Conservation (phyloP, 768 basidiomycete genomes). For the Tylopilus balloui region DNA sequence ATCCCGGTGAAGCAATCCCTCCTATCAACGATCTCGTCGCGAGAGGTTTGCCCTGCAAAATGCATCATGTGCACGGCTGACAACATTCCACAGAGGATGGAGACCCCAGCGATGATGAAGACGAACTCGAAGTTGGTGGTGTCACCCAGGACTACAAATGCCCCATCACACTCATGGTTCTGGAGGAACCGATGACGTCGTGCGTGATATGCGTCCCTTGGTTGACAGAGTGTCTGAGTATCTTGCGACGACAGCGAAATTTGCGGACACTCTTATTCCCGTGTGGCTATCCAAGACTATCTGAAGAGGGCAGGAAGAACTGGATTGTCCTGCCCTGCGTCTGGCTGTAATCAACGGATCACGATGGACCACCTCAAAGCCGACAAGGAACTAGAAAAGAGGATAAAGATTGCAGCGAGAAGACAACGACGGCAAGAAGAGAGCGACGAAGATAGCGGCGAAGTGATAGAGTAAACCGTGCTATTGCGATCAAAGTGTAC, state of each 20-base stretch:
- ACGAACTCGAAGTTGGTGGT: constrained; percentile 87
- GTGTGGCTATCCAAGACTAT: constrained; percentile 60
- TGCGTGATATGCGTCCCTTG: constrained; percentile 36
- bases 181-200: constrained; percentile 80
- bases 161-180: constrained; percentile 65
- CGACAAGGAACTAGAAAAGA: constrained; percentile 59
- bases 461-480: constrained; percentile 49
- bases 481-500: background rate
- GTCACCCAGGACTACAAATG: constrained; percentile 80
- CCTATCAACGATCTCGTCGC: constrained; percentile 71
- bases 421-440: constrained; percentile 42
- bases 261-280: constrained; percentile 84
- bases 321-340: constrained; percentile 57
- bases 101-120: constrained; percentile 79
- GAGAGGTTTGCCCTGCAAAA: constrained; percentile 45
- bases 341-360: constrained; percentile 66
- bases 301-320: constrained; percentile 37
- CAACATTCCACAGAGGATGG: constrained; percentile 53
- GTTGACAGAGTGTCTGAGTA: constrained; percentile 2
- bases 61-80: background rate
- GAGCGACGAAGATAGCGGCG: constrained; percentile 35
- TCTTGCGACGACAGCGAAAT: constrained; percentile 38
- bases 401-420: constrained; percentile 54
- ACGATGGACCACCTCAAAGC: constrained; percentile 45
- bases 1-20: constrained; percentile 67